These are phyloP conservation scores for Boletus reticuloceps DNA, from an alignment of 768 basidiomycete species.

Conservation along the genomic window DNA sequence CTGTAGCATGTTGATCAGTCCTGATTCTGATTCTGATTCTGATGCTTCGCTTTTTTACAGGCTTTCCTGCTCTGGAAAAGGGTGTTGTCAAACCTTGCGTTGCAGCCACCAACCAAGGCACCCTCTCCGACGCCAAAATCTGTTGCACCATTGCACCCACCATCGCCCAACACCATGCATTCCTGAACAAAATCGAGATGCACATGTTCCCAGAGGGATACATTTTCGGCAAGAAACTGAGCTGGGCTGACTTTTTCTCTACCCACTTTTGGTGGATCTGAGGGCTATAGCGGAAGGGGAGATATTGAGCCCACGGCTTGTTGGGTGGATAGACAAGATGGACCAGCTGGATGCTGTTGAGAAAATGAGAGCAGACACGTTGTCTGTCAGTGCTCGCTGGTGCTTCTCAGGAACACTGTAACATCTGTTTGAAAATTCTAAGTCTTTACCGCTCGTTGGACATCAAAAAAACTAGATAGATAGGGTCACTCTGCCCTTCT, in stretches of 20 bases:
- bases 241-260: constrained; percentile 36
- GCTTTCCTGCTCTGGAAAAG: constrained; percentile 28
- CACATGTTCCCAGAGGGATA: constrained; percentile 28
- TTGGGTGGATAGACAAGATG: constrained; percentile 27
- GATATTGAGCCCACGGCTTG: constrained; percentile 22
- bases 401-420: not conserved
- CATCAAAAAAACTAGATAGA: too few relatives aligned
- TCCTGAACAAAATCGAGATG: constrained; percentile 19
- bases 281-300: constrained; percentile 25
- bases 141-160: constrained; percentile 15
- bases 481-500: too few relatives aligned
- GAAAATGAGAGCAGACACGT: constrained; percentile 22
- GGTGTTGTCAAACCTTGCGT: constrained; percentile 34
- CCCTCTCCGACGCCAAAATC: constrained; percentile 21
- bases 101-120: constrained; percentile 22
- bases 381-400: constrained; percentile 12
- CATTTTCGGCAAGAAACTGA: constrained; percentile 25
- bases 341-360: constrained; percentile 22
- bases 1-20: too few relatives aligned
- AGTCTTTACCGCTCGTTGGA: too few relatives aligned
- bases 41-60: constrained; percentile 1
- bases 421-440: not conserved
- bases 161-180: constrained; percentile 12
- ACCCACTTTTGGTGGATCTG: constrained; percentile 30
- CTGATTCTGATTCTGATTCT: not conserved